phyloP scores from a whole-genome alignment of 2,329 filamentous ascomycete species.

The Metarhizium anisopliae region DNA sequence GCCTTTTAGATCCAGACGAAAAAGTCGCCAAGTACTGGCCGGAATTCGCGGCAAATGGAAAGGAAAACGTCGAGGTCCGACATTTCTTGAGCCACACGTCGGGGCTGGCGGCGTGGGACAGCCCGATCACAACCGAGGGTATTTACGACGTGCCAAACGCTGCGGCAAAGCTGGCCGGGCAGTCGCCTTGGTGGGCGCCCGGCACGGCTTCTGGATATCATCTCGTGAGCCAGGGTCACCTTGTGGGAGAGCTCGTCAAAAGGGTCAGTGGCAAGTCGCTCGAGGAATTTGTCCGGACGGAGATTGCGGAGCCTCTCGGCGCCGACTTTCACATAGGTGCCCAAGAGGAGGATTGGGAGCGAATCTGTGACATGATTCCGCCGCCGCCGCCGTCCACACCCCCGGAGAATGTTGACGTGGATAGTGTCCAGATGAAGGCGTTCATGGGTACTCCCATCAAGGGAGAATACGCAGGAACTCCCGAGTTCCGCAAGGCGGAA shows the following conservation, averaged over 20 bases:
- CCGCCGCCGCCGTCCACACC: constrained; percentile 12
- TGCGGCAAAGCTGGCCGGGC: constrained; percentile 21
- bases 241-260: constrained; percentile 26
- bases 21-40: constrained; percentile 35
- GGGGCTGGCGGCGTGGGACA: constrained; percentile 24
- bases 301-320: constrained; percentile 28
- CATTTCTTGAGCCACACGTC: constrained; percentile 26
- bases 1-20: constrained; percentile 16
- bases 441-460: not conserved
- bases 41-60: constrained; percentile 33
- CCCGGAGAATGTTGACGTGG: not conserved
- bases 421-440: too few relatives aligned
- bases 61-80: constrained; percentile 24
- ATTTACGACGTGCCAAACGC: too few relatives aligned
- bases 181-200: constrained; percentile 34
- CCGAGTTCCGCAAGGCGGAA: too few relatives aligned
- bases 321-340: constrained; percentile 39
- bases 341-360: constrained; percentile 29
- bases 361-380: constrained; percentile 26
- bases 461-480: not conserved
- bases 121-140: too few relatives aligned
- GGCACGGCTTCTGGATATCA: constrained; percentile 36
- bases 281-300: constrained; percentile 25
- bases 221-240: constrained; percentile 26
- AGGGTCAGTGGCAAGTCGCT: not conserved